These are phyloP conservation scores for Sabuloglossum arenarium DNA, from an alignment of 495 filamentous ascomycete genomes.

Conservation along the genomic window DNA sequence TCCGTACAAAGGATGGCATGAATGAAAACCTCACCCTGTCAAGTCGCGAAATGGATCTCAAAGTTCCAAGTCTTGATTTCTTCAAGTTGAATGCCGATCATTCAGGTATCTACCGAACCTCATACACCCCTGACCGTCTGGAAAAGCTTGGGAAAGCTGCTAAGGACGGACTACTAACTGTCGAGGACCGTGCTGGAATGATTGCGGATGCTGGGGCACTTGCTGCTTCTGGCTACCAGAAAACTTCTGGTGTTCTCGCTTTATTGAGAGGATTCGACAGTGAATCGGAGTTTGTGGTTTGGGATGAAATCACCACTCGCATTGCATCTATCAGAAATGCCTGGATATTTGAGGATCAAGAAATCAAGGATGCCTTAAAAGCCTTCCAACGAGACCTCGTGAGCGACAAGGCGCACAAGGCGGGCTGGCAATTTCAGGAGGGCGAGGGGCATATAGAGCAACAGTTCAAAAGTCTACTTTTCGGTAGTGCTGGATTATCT, in stretches of 20 bases:
- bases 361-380: conserved; percentile 53
- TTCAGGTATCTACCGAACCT: conserved; percentile 51
- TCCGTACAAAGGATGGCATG: conserved; percentile 44
- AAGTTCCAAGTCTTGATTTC: conserved; percentile 41
- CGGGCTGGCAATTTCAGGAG: conserved; percentile 75
- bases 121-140: conserved; percentile 44
- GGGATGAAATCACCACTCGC: conserved; percentile 71
- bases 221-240: conserved; percentile 77
- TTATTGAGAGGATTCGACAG: conserved; percentile 65
- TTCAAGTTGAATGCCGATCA: conserved; percentile 68
- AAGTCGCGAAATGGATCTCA: conserved; percentile 54
- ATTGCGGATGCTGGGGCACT: conserved; percentile 87
- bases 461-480: conserved; percentile 59
- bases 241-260: conserved; percentile 71
- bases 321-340: conserved; percentile 55
- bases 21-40: conserved; percentile 41
- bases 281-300: conserved; percentile 81
- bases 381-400: conserved; percentile 60
- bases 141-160: conserved; percentile 61
- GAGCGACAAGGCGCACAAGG: conserved; percentile 53
- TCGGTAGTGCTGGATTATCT: conserved; percentile 41
- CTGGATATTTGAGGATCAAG: conserved; percentile 72
- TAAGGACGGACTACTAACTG: conserved; percentile 66
- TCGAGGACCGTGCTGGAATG: conserved; percentile 88
- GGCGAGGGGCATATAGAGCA: conserved; percentile 74